Base-by-base conservation (phyloP, 768 basidiomycete genomes). In the Ramaria rubella region DNA sequence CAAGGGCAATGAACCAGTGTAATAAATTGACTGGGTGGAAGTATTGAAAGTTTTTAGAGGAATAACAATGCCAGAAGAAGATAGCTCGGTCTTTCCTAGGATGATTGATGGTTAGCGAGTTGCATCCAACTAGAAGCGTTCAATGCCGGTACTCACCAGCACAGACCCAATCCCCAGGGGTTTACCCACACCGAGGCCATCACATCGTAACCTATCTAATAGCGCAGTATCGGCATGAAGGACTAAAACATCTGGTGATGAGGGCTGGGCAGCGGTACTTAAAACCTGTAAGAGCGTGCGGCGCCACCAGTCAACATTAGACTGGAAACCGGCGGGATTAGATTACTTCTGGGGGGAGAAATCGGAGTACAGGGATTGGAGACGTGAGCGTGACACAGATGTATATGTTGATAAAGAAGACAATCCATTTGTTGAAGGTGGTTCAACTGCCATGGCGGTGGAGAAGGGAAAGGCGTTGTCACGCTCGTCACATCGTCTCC, bases 221-320 rank as follows among this genome's bases (percentile, higher is more conserved):
- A 91, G 66, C 8, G 70, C 67, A 15, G 77, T 72, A 29, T 75
- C 75, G 0, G 80, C 88, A 49, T 74, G 76, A 1, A 93, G 70
- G 19, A 87, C 75, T 19, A 92, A 75, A 46, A 77, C 76, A 62
- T 82, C 84, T 11, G 61, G 36, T 26, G 55, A 49, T 9, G 66
- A 67, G 38, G 58, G 59, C 24, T 87, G 82, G 64, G 82, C 70
- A 1, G 86, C 86, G 24, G 72, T 74, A 52, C 74, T 66, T n/a
- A 86, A 80, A 36, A 87, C 65, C 15, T 73, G 73, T 62, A 87
- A 80, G 8, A 93, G 74, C 0, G 82, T 80, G 44, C 73, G 72
- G 31, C 79, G 81, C 94, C 94, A 97, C 94, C 94, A 97, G 53
- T 85, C 81, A 29, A 92, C 73, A 64, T 90, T 89, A 11, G 90